phyloP scores from a whole-genome alignment of 106 monocot genomes.

The Acorus gramineus region DNA sequence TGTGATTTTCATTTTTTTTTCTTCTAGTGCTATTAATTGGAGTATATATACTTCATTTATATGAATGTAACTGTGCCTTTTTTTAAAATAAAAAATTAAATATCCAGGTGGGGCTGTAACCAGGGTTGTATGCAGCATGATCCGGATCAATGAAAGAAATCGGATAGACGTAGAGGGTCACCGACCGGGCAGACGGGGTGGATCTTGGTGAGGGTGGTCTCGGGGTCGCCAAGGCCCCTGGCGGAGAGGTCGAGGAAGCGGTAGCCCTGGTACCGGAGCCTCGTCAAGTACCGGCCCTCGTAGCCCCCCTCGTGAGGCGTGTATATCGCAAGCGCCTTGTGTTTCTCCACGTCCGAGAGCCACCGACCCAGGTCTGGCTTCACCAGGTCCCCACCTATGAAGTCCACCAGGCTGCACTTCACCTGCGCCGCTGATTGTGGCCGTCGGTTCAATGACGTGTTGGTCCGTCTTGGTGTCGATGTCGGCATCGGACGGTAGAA shows the following conservation, averaged over 20 bases:
- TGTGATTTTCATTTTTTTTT: no score
- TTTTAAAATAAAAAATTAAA: no score
- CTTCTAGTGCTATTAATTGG: no score
- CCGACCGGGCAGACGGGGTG: slow-evolving; percentile 82
- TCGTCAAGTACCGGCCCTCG: slow-evolving; percentile 73
- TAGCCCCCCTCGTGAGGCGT: slow-evolving; percentile 86
- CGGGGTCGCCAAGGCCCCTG: slow-evolving; percentile 82
- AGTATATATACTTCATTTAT: no score
- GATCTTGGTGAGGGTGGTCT: slow-evolving; percentile 79
- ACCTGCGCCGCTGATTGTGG: not conserved
- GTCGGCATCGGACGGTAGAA: no score
- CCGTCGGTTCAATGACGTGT: no score
- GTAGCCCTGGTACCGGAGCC: slow-evolving; percentile 80
- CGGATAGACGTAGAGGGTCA: not conserved
- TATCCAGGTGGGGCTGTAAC: no score
- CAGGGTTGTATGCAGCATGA: no score
- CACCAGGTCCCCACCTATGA: slow-evolving; percentile 72
- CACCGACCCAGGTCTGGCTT: slow-evolving; percentile 75
- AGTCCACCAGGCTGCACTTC: slow-evolving; percentile 36
- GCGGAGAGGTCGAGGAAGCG: slow-evolving; percentile 70
- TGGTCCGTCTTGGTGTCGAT: no score
- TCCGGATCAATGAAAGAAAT: not conserved
- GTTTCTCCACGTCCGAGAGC: slow-evolving; percentile 80
- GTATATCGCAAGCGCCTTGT: slow-evolving; percentile 82
- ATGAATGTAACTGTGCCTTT: no score